Percentiles rank a stretch among this genome's conserved stretches.
Conservation (phyloP, 2,329 filamentous ascomycete species). For the Didymella pomorum region DNA sequence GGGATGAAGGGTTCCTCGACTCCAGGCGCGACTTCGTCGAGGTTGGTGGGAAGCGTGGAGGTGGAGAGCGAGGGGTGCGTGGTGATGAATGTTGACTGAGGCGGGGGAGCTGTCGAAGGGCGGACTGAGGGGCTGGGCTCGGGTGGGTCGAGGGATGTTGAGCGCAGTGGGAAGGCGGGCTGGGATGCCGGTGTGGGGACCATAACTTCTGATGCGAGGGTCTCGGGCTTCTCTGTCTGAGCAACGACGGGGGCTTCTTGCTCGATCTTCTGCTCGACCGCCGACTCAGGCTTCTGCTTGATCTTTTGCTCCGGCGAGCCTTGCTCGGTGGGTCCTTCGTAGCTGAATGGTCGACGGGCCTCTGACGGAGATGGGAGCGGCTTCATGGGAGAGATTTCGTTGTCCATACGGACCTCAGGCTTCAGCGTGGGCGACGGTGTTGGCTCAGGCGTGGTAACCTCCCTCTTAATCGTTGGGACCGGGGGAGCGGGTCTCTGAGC, state of each 20-base stretch:
- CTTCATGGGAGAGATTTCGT: slow-evolving; percentile 35
- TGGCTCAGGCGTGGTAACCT: slow-evolving; percentile 42
- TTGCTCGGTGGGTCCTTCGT: slow-evolving; percentile 27
- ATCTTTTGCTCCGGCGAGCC: slow-evolving; percentile 3
- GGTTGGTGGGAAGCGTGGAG: neutral
- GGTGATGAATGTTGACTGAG: slow-evolving; percentile 5
- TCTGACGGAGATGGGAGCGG: slow-evolving; percentile 28
- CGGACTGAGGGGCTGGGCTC: slow-evolving; percentile 17
- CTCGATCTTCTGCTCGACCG: neutral
- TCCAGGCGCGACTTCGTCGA: too few species aligned
- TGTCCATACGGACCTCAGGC: slow-evolving; percentile 26
- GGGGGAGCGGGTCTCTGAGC: slow-evolving; percentile 35
- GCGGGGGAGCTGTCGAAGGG: slow-evolving; percentile 18
- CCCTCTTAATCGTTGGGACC: slow-evolving; percentile 24
- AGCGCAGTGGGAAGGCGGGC: slow-evolving; percentile 12
- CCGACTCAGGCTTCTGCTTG: neutral
- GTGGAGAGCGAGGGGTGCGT: slow-evolving; percentile 7
- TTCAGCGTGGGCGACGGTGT: slow-evolving; percentile 40
- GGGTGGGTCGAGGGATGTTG: slow-evolving; percentile 24
- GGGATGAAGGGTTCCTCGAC: too few species aligned
- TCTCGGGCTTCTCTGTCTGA: neutral
- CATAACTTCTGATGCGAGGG: neutral
- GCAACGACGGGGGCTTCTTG: neutral
- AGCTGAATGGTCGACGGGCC: slow-evolving; percentile 37
- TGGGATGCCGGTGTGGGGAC: slow-evolving; percentile 1